Conservation (phyloP, 176 grass and related monocot genomes). For the bread wheat (Triticum aestivum) region DNA sequence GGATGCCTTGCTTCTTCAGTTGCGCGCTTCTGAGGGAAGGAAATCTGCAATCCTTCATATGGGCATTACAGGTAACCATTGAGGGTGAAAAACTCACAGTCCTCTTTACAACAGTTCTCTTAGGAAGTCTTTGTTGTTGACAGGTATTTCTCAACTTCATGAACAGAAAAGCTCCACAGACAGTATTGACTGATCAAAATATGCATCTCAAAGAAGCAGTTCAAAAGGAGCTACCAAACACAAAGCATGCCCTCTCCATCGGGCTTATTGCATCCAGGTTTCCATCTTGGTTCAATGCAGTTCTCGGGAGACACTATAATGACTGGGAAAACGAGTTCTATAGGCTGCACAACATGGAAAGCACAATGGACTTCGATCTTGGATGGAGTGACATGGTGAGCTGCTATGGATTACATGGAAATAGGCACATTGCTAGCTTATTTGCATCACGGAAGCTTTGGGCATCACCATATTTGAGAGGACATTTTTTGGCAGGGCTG, state of each 20-base stretch:
- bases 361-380: slow-evolving; percentile 47
- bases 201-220: slow-evolving; percentile 57
- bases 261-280: slow-evolving; percentile 53
- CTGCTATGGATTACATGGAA: slow-evolving; percentile 52
- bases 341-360: slow-evolving; percentile 59
- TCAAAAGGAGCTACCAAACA: slow-evolving; percentile 57
- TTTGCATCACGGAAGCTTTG: slow-evolving; percentile 49
- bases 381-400: slow-evolving; percentile 70
- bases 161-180: slow-evolving; percentile 63
- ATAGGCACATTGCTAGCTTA: slow-evolving; percentile 54
- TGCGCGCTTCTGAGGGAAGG: slow-evolving; percentile 49
- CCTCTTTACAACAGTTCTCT: not conserved
- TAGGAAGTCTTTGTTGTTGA: slow-evolving; percentile 24
- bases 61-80: slow-evolving; percentile 65
- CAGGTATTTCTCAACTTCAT: slow-evolving; percentile 88
- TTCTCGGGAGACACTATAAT: slow-evolving; percentile 51
- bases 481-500: slow-evolving; percentile 54
- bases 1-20: slow-evolving; percentile 55
- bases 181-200: slow-evolving; percentile 73
- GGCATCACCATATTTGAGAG: slow-evolving; percentile 64
- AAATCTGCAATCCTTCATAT: slow-evolving; percentile 47
- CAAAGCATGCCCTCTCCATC: slow-evolving; percentile 68
- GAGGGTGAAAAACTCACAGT: not conserved
- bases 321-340: slow-evolving; percentile 63
- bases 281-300: slow-evolving; percentile 58